Conservation (phyloP, 352 stramenopile genomes). For the Phytophthora rubi region DNA sequence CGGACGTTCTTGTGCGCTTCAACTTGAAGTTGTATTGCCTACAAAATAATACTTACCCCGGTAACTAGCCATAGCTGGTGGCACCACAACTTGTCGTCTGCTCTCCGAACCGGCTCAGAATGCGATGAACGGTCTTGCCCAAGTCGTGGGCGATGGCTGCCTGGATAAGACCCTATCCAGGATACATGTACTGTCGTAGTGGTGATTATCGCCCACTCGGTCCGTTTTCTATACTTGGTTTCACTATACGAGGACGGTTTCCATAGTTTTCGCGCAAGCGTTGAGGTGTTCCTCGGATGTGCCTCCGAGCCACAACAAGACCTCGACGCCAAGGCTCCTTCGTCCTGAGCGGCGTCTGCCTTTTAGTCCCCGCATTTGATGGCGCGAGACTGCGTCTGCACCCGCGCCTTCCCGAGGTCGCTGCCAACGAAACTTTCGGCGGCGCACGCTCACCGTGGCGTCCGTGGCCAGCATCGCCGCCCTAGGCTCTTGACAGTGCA, state of each 20-base stretch:
- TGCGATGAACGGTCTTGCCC: neutral
- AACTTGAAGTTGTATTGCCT: slow-evolving; percentile 31
- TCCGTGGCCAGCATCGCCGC: no score
- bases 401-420: slow-evolving; percentile 14
- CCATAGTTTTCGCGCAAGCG: slow-evolving; percentile 12
- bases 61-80: neutral
- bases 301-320: neutral
- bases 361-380: neutral
- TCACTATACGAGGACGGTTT: neutral
- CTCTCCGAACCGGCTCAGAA: neutral
- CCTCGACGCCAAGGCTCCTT: neutral
- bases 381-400: neutral
- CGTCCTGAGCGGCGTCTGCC: slow-evolving; percentile 1
- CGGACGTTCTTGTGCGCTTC: slow-evolving; percentile 9
- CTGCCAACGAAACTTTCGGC: slow-evolving; percentile 9
- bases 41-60: no score
- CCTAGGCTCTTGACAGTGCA: neutral
- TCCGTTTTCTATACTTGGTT: slow-evolving; percentile 15
- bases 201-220: neutral
- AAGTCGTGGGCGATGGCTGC: no score
- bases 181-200: no score
- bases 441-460: neutral
- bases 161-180: no score
- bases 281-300: slow-evolving; percentile 7
- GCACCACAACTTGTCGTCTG: neutral